Percentiles rank a stretch among this genome's conserved stretches.
phyloP scores from a whole-genome alignment of 345 rosid species.

The Eutrema japonicum region DNA sequence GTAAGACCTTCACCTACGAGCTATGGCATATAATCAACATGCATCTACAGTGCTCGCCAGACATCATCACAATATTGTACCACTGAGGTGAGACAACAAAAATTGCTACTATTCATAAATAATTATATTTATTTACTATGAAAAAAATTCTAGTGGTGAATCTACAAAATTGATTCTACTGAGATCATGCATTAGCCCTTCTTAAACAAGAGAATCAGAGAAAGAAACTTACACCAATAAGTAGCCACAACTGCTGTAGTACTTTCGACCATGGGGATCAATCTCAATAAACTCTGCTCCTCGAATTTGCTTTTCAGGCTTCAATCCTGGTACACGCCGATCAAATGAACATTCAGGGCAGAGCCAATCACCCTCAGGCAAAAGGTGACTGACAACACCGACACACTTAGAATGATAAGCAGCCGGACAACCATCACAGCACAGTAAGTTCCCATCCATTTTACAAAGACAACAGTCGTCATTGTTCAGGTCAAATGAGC shows the following conservation, averaged over 20 bases:
- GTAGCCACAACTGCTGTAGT: slow-evolving; percentile 82
- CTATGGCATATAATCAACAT: slow-evolving; percentile 19
- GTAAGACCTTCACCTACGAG: slow-evolving; percentile 11
- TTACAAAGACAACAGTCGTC: slow-evolving; percentile 94
- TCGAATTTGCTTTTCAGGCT: slow-evolving; percentile 62
- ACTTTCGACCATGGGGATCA: slow-evolving; percentile 76
- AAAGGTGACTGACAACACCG: slow-evolving; percentile 74
- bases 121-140: not conserved
- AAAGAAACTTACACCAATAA: slow-evolving; percentile 86
- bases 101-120: slow-evolving; percentile 3
- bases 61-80: slow-evolving; percentile 16
- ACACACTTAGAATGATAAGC: slow-evolving; percentile 98
- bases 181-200: slow-evolving; percentile 28
- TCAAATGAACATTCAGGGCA: slow-evolving; percentile 94
- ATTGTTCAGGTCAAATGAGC: slow-evolving; percentile 72
- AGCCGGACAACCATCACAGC: slow-evolving; percentile 99
- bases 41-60: slow-evolving; percentile 17
- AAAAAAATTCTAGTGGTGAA: not conserved
- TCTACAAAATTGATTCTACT: slow-evolving; percentile 21
- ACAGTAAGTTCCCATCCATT: slow-evolving; percentile 94
- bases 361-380: slow-evolving; percentile 97
- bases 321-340: slow-evolving; percentile 56
- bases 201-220: slow-evolving; percentile 22
- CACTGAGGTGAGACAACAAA: not conserved
- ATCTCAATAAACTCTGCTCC: slow-evolving; percentile 88